Percentiles rank a stretch among this genome's conserved stretches.
phyloP scores from a whole-genome alignment of 768 basidiomycete species.

The Omphalotus guepiniiformis region DNA sequence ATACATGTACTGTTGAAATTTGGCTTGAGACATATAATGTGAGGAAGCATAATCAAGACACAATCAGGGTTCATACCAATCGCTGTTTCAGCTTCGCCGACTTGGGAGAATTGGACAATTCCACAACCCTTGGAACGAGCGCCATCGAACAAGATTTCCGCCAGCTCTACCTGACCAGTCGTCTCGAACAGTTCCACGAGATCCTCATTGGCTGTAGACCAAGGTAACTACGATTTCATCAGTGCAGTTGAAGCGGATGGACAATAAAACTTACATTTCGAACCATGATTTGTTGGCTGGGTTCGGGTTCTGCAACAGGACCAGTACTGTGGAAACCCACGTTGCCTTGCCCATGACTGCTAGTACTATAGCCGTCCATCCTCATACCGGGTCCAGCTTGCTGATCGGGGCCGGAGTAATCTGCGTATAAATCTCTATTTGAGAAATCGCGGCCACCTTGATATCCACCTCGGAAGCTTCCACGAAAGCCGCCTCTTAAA shows the following conservation, averaged over 20 bases:
- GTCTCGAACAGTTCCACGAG: slow-evolving; percentile 98
- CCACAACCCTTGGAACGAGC: slow-evolving; percentile 92
- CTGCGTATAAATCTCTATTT: slow-evolving; percentile 86
- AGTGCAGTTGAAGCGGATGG: slow-evolving; percentile 1
- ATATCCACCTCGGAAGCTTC: slow-evolving; percentile 39
- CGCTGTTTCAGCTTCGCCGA: slow-evolving; percentile 88
- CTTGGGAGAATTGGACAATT: slow-evolving; percentile 90
- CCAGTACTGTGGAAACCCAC: slow-evolving; percentile 18
- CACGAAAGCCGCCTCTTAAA: slow-evolving; percentile 37
- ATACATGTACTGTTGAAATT: slow-evolving; percentile 95
- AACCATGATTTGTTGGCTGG: slow-evolving; percentile 97
- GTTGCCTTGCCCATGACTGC: slow-evolving; percentile 21
- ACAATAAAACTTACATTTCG: slow-evolving; percentile 72
- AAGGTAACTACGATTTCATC: slow-evolving; percentile 65
- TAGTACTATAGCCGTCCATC: slow-evolving; percentile 36
- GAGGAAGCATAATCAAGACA: not conserved
- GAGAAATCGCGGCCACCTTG: slow-evolving; percentile 72
- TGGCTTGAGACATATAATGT: slow-evolving; percentile 43
- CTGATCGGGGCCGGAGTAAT: slow-evolving; percentile 87
- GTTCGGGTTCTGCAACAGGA: slow-evolving; percentile 61
- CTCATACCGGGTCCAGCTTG: slow-evolving; percentile 40
- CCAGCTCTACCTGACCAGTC: slow-evolving; percentile 90
- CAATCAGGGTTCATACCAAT: slow-evolving; percentile 55
- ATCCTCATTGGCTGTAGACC: slow-evolving; percentile 99
- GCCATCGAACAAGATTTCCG: slow-evolving; percentile 92